Conservation (phyloP, 2,329 filamentous ascomycete species). For the Periconia sp. region DNA sequence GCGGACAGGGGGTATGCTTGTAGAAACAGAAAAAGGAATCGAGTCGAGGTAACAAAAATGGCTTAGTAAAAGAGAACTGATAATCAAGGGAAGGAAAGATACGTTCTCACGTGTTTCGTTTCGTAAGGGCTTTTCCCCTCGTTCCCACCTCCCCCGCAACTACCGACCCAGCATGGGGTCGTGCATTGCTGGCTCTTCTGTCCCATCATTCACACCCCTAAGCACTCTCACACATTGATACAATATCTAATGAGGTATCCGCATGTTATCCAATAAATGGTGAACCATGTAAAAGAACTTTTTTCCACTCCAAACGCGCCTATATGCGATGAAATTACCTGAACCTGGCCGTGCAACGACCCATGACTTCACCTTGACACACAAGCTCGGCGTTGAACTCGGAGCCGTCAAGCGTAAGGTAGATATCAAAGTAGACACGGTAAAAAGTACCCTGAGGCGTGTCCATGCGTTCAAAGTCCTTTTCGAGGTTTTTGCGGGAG, state of each 20-base stretch:
- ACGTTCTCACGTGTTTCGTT: not conserved
- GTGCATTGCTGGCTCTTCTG: not conserved
- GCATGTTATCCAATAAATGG: conserved; percentile 6
- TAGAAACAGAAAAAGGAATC: not conserved
- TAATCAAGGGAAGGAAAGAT: not conserved
- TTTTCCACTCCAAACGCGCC: conserved; percentile 3
- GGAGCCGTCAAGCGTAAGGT: conserved; percentile 87
- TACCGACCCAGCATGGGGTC: not conserved
- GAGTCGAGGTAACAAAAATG: not conserved
- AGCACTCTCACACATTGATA: not conserved
- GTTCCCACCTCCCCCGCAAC: not conserved
- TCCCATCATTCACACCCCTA: not conserved
- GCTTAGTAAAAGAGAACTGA: not conserved
- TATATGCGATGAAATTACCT: conserved; percentile 46
- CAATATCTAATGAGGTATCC: conserved; percentile 5
- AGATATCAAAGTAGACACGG: conserved; percentile 71
- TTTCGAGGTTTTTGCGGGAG: conserved; percentile 96
- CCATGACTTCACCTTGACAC: conserved; percentile 99
- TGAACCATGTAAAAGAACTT: conserved; percentile 10
- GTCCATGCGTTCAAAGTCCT: conserved; percentile 99
- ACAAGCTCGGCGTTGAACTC: conserved; percentile 98
- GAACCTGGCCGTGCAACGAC: conserved; percentile 90
- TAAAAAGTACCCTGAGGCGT: conserved; percentile 81
- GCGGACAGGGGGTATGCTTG: not conserved
- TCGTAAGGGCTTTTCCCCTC: not conserved